These are phyloP conservation scores for Mollisia scopiformis DNA, from an alignment of 2,329 filamentous ascomycete species.

Conservation along the genomic window DNA sequence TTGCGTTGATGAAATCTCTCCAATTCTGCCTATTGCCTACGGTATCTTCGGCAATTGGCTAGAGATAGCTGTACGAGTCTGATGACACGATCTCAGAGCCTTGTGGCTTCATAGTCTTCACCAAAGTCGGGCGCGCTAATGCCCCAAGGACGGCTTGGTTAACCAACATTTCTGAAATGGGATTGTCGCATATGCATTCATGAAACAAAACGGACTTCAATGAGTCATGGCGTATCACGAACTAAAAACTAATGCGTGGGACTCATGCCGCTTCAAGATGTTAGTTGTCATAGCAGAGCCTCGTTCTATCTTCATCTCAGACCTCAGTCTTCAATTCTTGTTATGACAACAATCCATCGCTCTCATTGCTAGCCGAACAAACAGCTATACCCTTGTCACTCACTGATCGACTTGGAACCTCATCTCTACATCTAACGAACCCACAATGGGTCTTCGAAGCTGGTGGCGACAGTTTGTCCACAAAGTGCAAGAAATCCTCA, in stretches of 20 bases:
- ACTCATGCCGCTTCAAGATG: background rate
- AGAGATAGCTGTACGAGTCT: too few relatives aligned
- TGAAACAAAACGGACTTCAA: background rate
- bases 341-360: background rate
- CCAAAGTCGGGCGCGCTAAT: background rate
- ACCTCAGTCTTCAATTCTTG: background rate
- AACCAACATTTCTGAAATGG: background rate
- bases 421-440: background rate
- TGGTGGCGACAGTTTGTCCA: background rate
- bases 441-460: slow-evolving; percentile 2
- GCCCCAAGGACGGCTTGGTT: background rate
- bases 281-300: too few relatives aligned
- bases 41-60: too few relatives aligned
- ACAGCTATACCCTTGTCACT: background rate
- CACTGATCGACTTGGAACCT: background rate
- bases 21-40: too few relatives aligned
- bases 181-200: background rate
- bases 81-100: too few relatives aligned
- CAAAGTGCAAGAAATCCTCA: slow-evolving; percentile 1
- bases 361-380: background rate
- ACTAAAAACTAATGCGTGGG: background rate
- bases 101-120: background rate
- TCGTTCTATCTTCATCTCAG: too few relatives aligned
- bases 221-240: background rate
- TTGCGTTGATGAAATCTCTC: too few relatives aligned